Evolutionary conservation across 345 rosid species (phyloP), one percentile per base, ranked within the genome.

Genomic region (Linum usitatissimum): DNA sequence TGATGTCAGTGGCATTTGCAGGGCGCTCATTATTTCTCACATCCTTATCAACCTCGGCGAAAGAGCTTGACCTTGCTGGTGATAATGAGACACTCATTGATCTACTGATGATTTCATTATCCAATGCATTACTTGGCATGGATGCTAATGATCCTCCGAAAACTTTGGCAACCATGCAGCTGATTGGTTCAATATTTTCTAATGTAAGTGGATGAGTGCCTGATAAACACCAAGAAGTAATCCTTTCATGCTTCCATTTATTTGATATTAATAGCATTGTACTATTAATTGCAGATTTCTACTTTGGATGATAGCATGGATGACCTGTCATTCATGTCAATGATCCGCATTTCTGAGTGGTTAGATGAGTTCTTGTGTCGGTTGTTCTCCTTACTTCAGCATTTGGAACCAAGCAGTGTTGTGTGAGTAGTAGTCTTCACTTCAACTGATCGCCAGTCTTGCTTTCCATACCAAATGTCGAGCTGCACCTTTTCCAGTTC

Each of bases 131-230:
- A 67, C 94, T 88, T 80, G 99, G 99, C 42, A 93, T 93, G 90
- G 99, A 93, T 81, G 99, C 97, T 70, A 93, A 93, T 68, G 99
- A 93, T 71, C 99, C 99, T 68, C 99, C 97, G 19, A 93, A 93
- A 79, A 87, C 99, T 59, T 76, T 86, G 83, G 97, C 97, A 57
- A 90, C 94, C 31, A 81, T 93, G 97, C 99, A 93, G 75, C 75
- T 90, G 65, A 87, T 93, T 77, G 96, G 99, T 68, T 90, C 97
- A 65, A 84, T 90, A 75, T 93, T 93, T 83, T 93, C 99, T 76
- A 93, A 87, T 81, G 99, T 93, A 82, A 82, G 86, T 7, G 15
- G 51, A 45, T 18, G 60, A 66, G 42, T 34, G 42, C 60, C 40
- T 5, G 13, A 34, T 39, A 30, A 69, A 36, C 59, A 30, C 39